Base-by-base conservation (phyloP, 441 rosid species). In the Populus hybrid region DNA sequence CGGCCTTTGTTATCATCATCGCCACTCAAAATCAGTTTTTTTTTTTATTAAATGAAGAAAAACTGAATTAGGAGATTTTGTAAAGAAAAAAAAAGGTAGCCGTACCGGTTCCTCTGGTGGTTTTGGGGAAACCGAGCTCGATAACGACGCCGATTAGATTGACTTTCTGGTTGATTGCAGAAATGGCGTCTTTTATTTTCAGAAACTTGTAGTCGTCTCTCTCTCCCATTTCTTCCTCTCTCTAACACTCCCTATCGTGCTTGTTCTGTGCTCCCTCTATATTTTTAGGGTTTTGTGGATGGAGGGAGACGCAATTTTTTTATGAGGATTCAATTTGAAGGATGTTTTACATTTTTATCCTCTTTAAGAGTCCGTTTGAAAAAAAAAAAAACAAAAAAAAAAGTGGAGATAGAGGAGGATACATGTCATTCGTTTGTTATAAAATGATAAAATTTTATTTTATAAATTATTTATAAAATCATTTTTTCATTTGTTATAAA, bases 1-100 rank as follows among this genome's bases (percentile, higher is more conserved):
- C 92, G 90, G 90, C 89, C 92, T 88, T 87, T 72, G 81, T 46
- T 77, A 77, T 88, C 91, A 84, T 87, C 90, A 90, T 72, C 4
- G 87, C 88, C 88, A 83, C 73, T 42, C 8, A 24, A 46, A 35
- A 35, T 35, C 38, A 35, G 38, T 5, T 28, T 30, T 30, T 28
- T 28, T 30, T 30, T 30, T 30, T 3, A 30, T 30, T 30, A 3
- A 30, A 30, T n/a, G 8, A 35, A 35, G 6, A 35, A 35, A 35
- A 35, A 5, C 38, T 35, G 8, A 35, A 35, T 35, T 35, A 35
- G 38, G 38, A 35, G 8, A 1, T 35, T 35, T 35, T 35, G 6
- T 35, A 35, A 18, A n/a, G 32, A 4, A 20, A 59, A 76, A 26
- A 35, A 35, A 35, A 35, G 38, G 26, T 74, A 10, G 70, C 10